Percentiles rank a stretch among this genome's conserved stretches.
These are phyloP conservation scores for Coelastrella sp. DNA, from an alignment of 139 green algal species.

Conservation along the genomic window DNA sequence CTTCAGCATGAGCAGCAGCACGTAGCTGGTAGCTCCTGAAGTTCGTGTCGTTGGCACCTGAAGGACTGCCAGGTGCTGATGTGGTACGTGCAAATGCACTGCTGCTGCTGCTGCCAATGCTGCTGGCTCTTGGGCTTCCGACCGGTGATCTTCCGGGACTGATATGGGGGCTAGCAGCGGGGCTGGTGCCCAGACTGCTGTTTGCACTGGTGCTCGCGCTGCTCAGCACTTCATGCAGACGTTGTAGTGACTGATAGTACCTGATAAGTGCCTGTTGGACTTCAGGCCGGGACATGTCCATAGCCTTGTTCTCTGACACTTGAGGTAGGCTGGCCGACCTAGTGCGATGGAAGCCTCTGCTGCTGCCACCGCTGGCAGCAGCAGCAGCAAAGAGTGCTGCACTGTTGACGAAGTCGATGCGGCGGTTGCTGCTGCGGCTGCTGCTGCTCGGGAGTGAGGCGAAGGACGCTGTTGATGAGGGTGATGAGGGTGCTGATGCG, in stretches of 20 bases:
- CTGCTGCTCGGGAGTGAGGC: no score
- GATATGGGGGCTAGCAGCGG: background rate
- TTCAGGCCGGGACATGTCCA: background rate
- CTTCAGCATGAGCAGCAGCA: background rate
- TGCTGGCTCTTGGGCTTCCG: background rate
- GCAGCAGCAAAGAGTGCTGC: background rate
- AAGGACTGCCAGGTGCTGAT: background rate
- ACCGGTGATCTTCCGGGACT: background rate
- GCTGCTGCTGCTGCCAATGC: slow-evolving; percentile 16
- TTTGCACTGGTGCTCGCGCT: background rate
- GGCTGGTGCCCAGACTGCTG: background rate
- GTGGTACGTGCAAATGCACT: background rate
- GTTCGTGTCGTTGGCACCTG: no score
- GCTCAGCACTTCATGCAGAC: background rate
- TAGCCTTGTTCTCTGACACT: background rate
- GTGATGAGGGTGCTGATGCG: no score
- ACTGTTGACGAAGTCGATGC: no score
- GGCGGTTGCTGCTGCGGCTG: no score
- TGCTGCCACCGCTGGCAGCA: background rate
- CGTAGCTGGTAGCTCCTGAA: background rate
- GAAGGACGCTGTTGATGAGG: no score
- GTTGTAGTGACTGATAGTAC: background rate
- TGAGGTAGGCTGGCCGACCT: background rate
- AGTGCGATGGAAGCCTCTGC: background rate
- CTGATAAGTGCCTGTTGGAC: background rate